Evolutionary conservation across 2,329 filamentous ascomycete genomes (phyloP).

Genomic region (Lachnellula occidentalis): DNA sequence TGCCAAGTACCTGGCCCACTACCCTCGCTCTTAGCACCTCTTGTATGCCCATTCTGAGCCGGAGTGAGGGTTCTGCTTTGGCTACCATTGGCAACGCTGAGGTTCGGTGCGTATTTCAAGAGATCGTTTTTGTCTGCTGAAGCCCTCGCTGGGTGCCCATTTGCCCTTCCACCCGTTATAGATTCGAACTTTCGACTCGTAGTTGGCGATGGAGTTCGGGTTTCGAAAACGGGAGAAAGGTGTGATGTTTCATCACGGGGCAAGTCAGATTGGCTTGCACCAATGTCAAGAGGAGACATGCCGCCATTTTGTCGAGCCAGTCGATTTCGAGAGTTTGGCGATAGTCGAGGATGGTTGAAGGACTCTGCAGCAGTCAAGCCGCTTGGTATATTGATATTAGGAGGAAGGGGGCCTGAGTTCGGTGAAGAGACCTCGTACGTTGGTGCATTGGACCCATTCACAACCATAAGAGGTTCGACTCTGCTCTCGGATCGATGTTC

Average conservation of each 20-base stretch:
- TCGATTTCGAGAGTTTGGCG: conserved; percentile 25
- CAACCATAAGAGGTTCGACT: conserved; percentile 20
- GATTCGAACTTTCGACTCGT: conserved; percentile 49
- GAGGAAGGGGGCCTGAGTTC: conserved; percentile 8
- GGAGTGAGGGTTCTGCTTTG: conserved; percentile 13
- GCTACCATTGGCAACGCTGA: conserved; percentile 35
- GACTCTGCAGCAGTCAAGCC: conserved; percentile 17
- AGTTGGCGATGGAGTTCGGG: conserved; percentile 64
- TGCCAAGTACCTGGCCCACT: conserved; percentile 48
- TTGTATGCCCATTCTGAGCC: conserved; percentile 44
- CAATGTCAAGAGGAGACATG: conserved; percentile 29
- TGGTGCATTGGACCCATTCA: conserved; percentile 23
- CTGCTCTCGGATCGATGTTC: conserved; percentile 15
- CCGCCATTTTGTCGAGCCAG: conserved; percentile 26
- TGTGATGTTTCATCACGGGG: conserved; percentile 32
- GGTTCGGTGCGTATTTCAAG: conserved; percentile 12
- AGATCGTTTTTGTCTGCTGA: conserved; percentile 17
- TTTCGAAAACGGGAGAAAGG: conserved; percentile 71
- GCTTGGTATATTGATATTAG: conserved; percentile 13
- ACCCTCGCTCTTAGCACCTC: conserved; percentile 50
- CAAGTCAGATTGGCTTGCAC: conserved; percentile 19
- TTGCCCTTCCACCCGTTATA: conserved; percentile 10
- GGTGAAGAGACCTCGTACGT: conserved; percentile 5
- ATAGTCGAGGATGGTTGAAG: conserved; percentile 19
- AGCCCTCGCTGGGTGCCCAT: conserved; percentile 7